phyloP scores from a whole-genome alignment of 106 monocot genomes.

The Posidonia australis region DNA sequence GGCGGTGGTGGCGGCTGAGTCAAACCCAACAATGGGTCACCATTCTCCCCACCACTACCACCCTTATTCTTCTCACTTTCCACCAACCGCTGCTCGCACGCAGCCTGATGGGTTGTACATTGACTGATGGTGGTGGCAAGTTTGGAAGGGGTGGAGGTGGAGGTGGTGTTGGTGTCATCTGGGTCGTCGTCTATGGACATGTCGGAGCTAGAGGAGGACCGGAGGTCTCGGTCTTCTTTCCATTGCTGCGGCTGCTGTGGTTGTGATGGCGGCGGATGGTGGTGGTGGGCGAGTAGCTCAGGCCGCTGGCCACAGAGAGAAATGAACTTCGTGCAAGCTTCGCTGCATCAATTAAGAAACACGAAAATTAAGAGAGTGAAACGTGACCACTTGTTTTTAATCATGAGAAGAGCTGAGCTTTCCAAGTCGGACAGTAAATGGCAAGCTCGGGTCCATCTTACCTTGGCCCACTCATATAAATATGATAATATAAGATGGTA shows the following conservation, averaged over 20 bases:
- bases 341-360: slow-evolving; percentile 31
- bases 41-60: neutral
- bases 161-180: slow-evolving; percentile 9
- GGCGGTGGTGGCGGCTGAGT: slow-evolving; percentile 19
- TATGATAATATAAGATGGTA: no score
- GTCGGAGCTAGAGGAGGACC: slow-evolving; percentile 72
- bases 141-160: neutral
- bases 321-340: slow-evolving; percentile 77
- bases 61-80: neutral
- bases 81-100: neutral
- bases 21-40: slow-evolving; percentile 1
- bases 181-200: slow-evolving; percentile 86
- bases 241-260: slow-evolving; percentile 9
- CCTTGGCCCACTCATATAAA: no score
- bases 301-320: slow-evolving; percentile 63
- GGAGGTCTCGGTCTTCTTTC: slow-evolving; percentile 54
- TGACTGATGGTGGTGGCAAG: neutral
- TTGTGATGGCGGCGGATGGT: slow-evolving; percentile 13
- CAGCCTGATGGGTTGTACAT: neutral
- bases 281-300: slow-evolving; percentile 34
- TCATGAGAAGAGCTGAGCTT: neutral
- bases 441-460: no score
- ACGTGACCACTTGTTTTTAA: neutral
- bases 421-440: no score
- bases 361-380: neutral